Evolutionary conservation across 2,329 filamentous ascomycete species (phyloP).

Genomic region (Colletotrichum caudatum): DNA sequence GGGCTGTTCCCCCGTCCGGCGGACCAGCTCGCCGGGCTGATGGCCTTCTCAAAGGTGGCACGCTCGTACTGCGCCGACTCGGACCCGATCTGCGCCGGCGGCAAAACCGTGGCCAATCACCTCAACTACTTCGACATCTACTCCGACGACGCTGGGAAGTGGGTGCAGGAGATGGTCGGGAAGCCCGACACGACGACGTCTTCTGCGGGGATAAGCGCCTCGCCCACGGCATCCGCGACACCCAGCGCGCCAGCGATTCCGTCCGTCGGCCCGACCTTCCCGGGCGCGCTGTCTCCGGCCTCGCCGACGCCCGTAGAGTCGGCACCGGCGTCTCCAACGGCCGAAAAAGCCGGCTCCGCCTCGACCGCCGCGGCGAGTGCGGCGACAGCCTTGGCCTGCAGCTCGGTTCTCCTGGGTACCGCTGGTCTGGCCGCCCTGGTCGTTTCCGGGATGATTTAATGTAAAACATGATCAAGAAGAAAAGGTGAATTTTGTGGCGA

Average conservation of each 20-base stretch:
- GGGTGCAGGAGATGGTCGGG: slow-evolving; percentile 31
- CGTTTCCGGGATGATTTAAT: not conserved
- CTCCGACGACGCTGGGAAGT: slow-evolving; percentile 32
- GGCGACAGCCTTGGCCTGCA: not conserved
- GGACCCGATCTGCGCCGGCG: slow-evolving; percentile 56
- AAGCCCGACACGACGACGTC: slow-evolving; percentile 6
- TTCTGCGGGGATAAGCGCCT: not conserved
- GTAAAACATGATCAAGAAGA: not conserved
- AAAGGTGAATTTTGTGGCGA: not conserved
- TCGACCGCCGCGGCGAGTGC: not conserved
- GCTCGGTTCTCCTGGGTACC: not conserved
- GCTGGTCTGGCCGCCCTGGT: not conserved
- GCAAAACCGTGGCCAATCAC: slow-evolving; percentile 49
- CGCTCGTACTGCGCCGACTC: slow-evolving; percentile 52
- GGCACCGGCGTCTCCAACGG: not conserved
- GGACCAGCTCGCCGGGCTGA: slow-evolving; percentile 47
- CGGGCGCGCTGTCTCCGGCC: not conserved
- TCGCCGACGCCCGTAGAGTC: not conserved
- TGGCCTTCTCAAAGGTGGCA: slow-evolving; percentile 45
- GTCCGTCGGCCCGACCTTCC: not conserved
- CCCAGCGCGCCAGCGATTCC: slow-evolving; percentile 2
- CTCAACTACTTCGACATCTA: slow-evolving; percentile 49
- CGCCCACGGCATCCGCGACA: not conserved
- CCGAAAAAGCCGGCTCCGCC: not conserved
- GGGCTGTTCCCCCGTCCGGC: slow-evolving; percentile 49